These are phyloP conservation scores for Aspergillus panamensis DNA, from an alignment of 495 filamentous ascomycete genomes.

Conservation along the genomic window DNA sequence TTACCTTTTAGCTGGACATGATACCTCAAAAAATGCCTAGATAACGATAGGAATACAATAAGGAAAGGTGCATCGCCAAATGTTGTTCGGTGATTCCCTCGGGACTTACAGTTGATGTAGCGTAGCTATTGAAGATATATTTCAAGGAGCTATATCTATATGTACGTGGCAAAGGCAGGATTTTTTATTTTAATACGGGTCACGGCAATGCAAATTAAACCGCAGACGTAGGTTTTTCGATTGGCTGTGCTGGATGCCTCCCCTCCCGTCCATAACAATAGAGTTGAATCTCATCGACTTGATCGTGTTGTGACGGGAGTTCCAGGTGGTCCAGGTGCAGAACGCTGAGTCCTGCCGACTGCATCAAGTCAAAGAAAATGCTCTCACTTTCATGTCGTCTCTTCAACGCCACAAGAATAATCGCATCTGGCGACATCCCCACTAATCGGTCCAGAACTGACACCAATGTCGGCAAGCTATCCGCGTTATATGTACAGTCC, in stretches of 20 bases:
- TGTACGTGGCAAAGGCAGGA: no score
- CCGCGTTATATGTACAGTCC: constrained; percentile 94
- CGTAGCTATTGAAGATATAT: no score
- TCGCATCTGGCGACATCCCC: constrained; percentile 43
- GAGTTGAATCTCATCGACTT: constrained; percentile 58
- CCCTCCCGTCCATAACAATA: constrained; percentile 42
- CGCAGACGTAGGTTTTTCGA: neutral
- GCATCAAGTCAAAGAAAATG: constrained; percentile 76
- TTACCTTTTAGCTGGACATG: no score
- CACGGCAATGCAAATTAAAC: no score
- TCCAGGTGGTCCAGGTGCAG: constrained; percentile 46
- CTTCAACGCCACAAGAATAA: constrained; percentile 77
- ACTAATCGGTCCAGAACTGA: constrained; percentile 59
- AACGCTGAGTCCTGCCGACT: constrained; percentile 49
- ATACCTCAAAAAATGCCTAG: no score
- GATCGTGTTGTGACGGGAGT: constrained; percentile 57
- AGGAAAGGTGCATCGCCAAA: no score
- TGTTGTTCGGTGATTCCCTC: no score
- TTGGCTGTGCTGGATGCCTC: neutral
- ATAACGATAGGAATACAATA: no score
- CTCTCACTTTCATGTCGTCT: constrained; percentile 78
- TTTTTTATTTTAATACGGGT: no score
- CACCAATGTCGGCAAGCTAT: constrained; percentile 74
- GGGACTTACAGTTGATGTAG: no score
- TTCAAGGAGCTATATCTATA: no score